A percentile compares a stretch with the other conserved stretches of the same genome.
These are phyloP conservation scores for Lentinus tigrinus DNA, from an alignment of 768 basidiomycete genomes.

Conservation along the genomic window DNA sequence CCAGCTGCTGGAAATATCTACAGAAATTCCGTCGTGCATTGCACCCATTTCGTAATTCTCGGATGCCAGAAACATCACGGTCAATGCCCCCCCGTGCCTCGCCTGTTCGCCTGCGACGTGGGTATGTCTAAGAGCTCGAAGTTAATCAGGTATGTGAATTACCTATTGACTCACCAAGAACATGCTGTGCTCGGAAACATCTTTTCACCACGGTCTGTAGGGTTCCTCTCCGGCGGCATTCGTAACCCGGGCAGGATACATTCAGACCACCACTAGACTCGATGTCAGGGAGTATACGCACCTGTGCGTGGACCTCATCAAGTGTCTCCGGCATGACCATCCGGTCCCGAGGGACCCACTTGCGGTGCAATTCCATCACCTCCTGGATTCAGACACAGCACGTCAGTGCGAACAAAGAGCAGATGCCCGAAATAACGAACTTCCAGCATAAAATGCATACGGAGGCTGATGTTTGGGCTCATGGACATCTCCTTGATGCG, in stretches of 20 bases:
- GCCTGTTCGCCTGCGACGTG: no score
- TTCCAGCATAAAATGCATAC: conserved; percentile 96
- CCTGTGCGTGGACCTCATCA: conserved; percentile 83
- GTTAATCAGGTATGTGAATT: no score
- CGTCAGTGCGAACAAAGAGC: conserved; percentile 4
- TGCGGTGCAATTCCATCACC: conserved; percentile 83
- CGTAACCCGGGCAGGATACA: conserved; percentile 70
- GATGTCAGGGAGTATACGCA: conserved; percentile 38
- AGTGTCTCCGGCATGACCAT: conserved; percentile 83
- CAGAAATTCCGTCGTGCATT: no score
- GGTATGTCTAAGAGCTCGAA: no score
- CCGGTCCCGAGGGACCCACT: conserved; percentile 73
- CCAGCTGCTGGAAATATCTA: no score
- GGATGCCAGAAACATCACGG: no score
- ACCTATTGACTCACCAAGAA: no score
- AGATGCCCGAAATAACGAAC: conserved; percentile 41
- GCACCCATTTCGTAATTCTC: no score
- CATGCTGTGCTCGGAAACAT: no score
- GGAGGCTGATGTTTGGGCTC: conserved; percentile 71
- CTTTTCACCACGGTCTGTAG: no score
- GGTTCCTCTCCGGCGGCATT: conserved; percentile 94
- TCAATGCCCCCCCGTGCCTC: no score
- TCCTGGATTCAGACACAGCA: conserved; percentile 65
- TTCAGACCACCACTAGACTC: not conserved
- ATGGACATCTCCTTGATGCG: conserved; percentile 83